phyloP scores from a whole-genome alignment of 345 rosid genomes.

The Clarkia xantiana region DNA sequence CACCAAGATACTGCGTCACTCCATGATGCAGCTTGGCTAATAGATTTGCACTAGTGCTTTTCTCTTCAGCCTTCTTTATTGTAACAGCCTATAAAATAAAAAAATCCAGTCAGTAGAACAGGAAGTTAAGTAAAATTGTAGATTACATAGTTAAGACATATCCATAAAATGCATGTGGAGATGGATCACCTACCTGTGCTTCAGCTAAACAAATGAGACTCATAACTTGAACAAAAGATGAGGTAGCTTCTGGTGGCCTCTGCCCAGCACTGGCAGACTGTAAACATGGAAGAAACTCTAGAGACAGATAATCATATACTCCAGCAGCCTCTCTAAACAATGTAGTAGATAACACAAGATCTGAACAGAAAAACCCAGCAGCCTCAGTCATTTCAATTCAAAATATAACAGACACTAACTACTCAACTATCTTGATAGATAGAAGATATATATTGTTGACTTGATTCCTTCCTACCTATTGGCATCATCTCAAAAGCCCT shows the following conservation, averaged over 20 bases:
- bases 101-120: neutral
- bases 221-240: constrained; percentile 34
- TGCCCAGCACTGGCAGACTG: constrained; percentile 23
- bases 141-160: neutral
- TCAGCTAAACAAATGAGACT: constrained; percentile 71
- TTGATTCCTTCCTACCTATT: constrained; percentile 44
- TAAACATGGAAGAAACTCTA: constrained; percentile 37
- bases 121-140: neutral
- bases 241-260: constrained; percentile 48
- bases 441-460: neutral
- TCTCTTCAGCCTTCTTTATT: constrained; percentile 55
- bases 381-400: neutral
- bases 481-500: constrained; percentile 49
- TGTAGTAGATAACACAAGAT: constrained; percentile 39
- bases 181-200: constrained; percentile 45
- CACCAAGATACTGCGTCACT: constrained; percentile 33
- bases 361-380: constrained; percentile 17
- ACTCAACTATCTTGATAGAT: neutral
- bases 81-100: constrained; percentile 32
- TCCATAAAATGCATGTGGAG: neutral
- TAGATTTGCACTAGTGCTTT: constrained; percentile 28
- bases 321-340: constrained; percentile 74
- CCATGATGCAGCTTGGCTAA: constrained; percentile 67
- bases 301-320: constrained; percentile 44
- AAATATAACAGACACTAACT: constrained; percentile 1